Conservation (phyloP, 345 rosid genomes). For the Atalantia buxifolia region DNA sequence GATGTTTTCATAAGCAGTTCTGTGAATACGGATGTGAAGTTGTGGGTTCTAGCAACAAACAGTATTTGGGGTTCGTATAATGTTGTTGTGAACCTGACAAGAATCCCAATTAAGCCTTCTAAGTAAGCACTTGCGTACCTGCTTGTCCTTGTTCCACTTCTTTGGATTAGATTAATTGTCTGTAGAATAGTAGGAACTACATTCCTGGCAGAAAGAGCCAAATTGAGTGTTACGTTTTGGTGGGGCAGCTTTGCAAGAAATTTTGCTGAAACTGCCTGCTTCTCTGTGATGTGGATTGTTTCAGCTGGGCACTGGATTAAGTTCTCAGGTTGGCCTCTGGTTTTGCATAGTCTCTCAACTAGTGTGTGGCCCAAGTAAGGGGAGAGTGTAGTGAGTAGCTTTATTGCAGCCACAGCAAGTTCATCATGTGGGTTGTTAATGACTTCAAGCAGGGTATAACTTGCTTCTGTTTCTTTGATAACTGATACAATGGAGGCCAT, state of each 20-base stretch:
- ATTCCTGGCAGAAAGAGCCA: conserved; percentile 53
- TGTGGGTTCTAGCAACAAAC: conserved; percentile 59
- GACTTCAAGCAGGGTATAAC: conserved; percentile 63
- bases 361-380: conserved; percentile 66
- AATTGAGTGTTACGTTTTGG: conserved; percentile 68
- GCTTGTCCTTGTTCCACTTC: conserved; percentile 55
- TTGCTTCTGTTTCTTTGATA: conserved; percentile 66
- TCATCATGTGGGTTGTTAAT: conserved; percentile 73
- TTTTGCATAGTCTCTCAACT: conserved; percentile 71
- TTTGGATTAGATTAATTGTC: conserved; percentile 49
- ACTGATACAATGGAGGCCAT: conserved; percentile 50
- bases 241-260: conserved; percentile 82
- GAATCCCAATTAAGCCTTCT: conserved; percentile 78
- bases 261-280: conserved; percentile 66
- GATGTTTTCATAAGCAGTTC: conserved; percentile 74
- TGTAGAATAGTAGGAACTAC: conserved; percentile 53
- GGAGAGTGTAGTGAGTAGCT: conserved; percentile 58
- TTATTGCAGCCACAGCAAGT: conserved; percentile 60
- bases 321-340: conserved; percentile 71
- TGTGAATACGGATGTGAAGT: conserved; percentile 64
- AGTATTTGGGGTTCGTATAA: conserved; percentile 66
- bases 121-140: conserved; percentile 63
- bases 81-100: conserved; percentile 85
- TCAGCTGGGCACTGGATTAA: conserved; percentile 42
- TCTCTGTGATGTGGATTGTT: conserved; percentile 55